Evolutionary conservation across 176 grass and related monocot genomes (phyloP).

Genomic region (Phragmites australis): DNA sequence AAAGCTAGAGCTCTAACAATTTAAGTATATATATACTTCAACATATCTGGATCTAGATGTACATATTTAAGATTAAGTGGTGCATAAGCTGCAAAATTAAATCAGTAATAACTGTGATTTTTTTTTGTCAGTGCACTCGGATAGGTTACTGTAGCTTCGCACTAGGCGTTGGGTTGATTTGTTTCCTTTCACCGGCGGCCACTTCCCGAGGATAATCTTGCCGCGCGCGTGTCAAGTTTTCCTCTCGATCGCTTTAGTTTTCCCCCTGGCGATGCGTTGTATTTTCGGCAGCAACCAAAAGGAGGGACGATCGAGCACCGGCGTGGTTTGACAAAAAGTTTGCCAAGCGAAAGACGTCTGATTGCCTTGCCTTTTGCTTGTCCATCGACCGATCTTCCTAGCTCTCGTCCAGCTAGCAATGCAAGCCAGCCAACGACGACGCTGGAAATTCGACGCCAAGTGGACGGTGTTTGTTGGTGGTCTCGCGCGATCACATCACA

Average conservation of each 20-base stretch:
- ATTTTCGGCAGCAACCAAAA: background rate
- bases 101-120: no score
- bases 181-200: background rate
- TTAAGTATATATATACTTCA: no score
- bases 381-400: background rate
- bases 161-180: no score
- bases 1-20: no score
- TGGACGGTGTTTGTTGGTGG: background rate
- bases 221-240: background rate
- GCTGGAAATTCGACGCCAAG: slow-evolving; percentile 5
- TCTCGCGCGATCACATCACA: background rate
- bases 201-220: background rate
- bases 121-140: no score
- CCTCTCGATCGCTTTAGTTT: background rate
- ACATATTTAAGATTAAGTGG: no score
- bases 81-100: no score
- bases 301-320: background rate
- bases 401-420: background rate
- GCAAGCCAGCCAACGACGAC: background rate
- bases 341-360: background rate
- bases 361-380: background rate
- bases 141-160: no score
- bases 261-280: background rate
- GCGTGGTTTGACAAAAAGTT: background rate
- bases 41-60: no score